Evolutionary conservation across 2,329 filamentous ascomycete species (phyloP).

Genomic region (Aaosphaeria arxii): DNA sequence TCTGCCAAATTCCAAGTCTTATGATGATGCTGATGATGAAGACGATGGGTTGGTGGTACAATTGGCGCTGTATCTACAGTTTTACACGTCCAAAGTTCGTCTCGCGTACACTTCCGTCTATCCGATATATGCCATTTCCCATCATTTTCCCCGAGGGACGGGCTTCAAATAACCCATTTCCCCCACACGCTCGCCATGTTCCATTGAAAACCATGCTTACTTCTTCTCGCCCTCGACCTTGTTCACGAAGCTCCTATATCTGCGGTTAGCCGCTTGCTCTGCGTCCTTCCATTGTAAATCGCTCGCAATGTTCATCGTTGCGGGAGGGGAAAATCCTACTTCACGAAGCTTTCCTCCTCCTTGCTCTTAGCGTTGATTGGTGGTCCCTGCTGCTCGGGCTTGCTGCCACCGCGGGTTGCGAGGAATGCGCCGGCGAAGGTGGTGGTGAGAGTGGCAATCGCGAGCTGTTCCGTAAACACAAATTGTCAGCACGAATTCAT

Average conservation of each 20-base stretch:
- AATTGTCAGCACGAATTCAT: conserved; percentile 5
- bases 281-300: background rate
- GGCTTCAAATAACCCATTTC: background rate
- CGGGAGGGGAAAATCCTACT: conserved; percentile 46
- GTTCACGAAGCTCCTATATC: conserved; percentile 35
- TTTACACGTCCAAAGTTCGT: conserved; percentile 11
- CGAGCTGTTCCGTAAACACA: conserved; percentile 46
- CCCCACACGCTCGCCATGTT: background rate
- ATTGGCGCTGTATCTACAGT: conserved; percentile 30
- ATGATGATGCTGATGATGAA: no score
- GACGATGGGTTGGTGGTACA: conserved; percentile 28
- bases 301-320: background rate
- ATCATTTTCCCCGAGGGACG: background rate
- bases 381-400: conserved; percentile 43
- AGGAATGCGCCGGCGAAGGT: conserved; percentile 34
- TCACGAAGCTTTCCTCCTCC: conserved; percentile 67
- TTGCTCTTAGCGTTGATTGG: conserved; percentile 64
- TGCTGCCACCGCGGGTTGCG: conserved; percentile 41
- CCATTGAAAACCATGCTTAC: background rate
- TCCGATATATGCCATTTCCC: conserved; percentile 2
- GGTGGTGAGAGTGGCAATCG: conserved; percentile 52
- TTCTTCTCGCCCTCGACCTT: conserved; percentile 33
- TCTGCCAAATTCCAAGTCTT: no score
- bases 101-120: conserved; percentile 6
- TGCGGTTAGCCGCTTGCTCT: conserved; percentile 6